These are phyloP conservation scores for Saccharomycopsis crataegensis DNA, from an alignment of 1,139 yeast species.

Conservation along the genomic window DNA sequence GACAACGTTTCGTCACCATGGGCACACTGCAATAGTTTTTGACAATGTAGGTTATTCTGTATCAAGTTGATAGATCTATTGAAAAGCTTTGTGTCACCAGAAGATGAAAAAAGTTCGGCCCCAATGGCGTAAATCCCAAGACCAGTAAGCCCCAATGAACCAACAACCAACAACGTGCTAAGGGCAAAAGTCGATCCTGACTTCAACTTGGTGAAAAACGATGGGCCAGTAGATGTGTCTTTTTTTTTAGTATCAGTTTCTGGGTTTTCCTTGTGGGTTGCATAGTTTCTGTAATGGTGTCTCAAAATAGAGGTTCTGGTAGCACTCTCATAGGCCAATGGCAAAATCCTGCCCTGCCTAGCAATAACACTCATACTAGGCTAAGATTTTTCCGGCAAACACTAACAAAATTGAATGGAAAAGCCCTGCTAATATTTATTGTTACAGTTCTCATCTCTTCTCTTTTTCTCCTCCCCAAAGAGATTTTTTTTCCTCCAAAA, in stretches of 20 bases:
- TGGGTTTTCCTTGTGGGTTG: conserved; percentile 4
- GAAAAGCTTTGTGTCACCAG: conserved; percentile 86
- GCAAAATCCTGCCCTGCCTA: too few relatives aligned
- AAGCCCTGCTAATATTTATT: too few relatives aligned
- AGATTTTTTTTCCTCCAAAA: too few relatives aligned
- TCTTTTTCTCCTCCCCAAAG: too few relatives aligned
- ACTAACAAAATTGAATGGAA: too few relatives aligned
- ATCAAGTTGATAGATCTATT: conserved; percentile 76
- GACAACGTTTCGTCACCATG: conserved; percentile 48
- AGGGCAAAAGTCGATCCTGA: conserved; percentile 9
- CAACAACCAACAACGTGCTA: conserved; percentile 46
- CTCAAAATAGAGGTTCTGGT: too few relatives aligned
- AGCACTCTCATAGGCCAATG: too few relatives aligned
- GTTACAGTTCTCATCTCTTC: too few relatives aligned
- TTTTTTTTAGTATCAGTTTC: background rate
- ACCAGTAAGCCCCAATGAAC: conserved; percentile 59
- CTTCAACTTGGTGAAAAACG: conserved; percentile 2
- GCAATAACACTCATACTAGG: too few relatives aligned
- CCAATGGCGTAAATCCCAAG: conserved; percentile 71
- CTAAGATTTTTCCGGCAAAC: too few relatives aligned
- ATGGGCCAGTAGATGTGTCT: background rate
- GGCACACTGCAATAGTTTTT: conserved; percentile 46
- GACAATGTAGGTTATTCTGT: conserved; percentile 59
- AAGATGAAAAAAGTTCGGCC: conserved; percentile 74
- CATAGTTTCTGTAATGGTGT: background rate